phyloP scores from a whole-genome alignment of 2,329 filamentous ascomycete genomes.

The Trichoderma breve region DNA sequence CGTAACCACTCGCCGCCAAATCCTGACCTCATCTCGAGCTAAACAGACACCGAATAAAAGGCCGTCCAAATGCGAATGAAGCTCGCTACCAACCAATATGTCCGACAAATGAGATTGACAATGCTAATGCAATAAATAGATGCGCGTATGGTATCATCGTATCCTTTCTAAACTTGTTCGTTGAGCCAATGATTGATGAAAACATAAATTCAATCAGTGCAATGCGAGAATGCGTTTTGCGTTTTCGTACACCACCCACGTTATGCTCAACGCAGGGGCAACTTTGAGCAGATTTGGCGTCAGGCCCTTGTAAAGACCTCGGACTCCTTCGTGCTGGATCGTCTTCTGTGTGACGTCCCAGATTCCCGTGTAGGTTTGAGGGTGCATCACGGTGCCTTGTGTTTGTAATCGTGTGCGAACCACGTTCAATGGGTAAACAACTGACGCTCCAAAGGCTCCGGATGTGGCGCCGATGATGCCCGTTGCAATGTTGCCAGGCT shows the following conservation, averaged over 20 bases:
- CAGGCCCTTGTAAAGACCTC: conserved; percentile 89
- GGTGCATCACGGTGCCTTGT: conserved; percentile 90
- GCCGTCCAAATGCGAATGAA: conserved; percentile 12
- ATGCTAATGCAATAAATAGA: conserved; percentile 19
- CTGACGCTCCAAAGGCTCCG: conserved; percentile 86
- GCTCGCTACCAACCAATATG: conserved; percentile 13
- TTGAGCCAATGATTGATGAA: not conserved
- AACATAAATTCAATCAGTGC: conserved; percentile 31
- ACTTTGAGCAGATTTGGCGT: conserved; percentile 97
- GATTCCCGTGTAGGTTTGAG: conserved; percentile 85
- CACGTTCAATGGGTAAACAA: conserved; percentile 93
- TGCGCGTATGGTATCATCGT: conserved; percentile 19
- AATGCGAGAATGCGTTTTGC: conserved; percentile 69
- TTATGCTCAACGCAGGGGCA: conserved; percentile 91
- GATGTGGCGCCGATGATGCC: conserved; percentile 88
- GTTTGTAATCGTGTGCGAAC: conserved; percentile 89
- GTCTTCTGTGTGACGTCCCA: conserved; percentile 85
- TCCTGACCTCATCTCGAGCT: not conserved
- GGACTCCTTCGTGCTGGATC: conserved; percentile 74
- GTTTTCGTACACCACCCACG: conserved; percentile 91
- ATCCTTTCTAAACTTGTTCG: conserved; percentile 7
- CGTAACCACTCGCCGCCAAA: not conserved
- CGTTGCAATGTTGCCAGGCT: conserved; percentile 77
- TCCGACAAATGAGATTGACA: conserved; percentile 19
- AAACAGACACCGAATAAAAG: not conserved